Evolutionary conservation across 768 basidiomycete genomes (phyloP), one percentile per base, ranked within the genome.

Genomic region (Coprinellus micaceus): DNA sequence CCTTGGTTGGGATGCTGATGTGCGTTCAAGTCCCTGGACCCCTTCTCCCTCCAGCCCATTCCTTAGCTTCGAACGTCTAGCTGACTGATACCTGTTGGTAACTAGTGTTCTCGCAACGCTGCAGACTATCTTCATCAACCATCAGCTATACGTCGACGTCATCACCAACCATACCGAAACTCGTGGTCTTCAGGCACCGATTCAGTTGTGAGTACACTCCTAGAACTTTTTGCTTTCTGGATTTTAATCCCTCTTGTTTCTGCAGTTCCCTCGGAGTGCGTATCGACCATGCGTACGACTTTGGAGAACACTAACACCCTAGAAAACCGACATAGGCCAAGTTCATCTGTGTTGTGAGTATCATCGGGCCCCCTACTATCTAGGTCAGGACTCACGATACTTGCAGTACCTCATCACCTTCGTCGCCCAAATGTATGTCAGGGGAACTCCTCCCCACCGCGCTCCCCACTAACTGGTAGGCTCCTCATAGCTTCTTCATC

Each of bases 401-500:
- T 21, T 19, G 11, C 43, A 54, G 53, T 54, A 54, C 43, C 26
- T 56, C 9, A 56, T 49, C 9, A 49, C 48, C 5, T 56, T 56
- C 33, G 47, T 56, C 28, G 55, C 55, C 4, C 55, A 56, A 37
- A 50, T 41, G 55, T 56, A 24, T 1, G 54, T 49, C n/a, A n/a
- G n/a, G n/a, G n/a, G n/a, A n/a, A 3, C 33, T 19, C 24, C 6
- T 21, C 17, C 48, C 12, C 13, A 2, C 15, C 17, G 5, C 3
- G 28, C 30, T 46, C 12, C 29, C 21, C 4, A 47, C 45, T 10
- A 21, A 24, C 15, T 17, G 17, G 19, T 44, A 2, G n/a, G 4
- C 3, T 30, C n/a, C 3, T 30, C 15, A 4, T 17, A 56, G 55
- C 6, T 56, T 56, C 55, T 56, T 56, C 29, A 36, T 47, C 15